These are phyloP conservation scores for Pseudogymnoascus verrucosus DNA, from an alignment of 2,329 filamentous ascomycete species.

Conservation along the genomic window DNA sequence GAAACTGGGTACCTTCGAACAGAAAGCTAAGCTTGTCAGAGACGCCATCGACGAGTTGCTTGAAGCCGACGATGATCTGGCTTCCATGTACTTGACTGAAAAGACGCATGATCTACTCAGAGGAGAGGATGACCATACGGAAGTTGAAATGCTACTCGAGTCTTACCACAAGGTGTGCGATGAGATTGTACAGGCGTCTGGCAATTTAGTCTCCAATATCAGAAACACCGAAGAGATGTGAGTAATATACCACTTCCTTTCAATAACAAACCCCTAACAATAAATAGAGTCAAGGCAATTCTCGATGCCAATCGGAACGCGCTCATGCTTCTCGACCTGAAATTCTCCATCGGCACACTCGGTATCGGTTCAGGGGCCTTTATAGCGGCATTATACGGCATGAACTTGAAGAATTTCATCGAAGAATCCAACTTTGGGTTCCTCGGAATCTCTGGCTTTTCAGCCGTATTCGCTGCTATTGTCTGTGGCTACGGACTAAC, in stretches of 20 bases:
- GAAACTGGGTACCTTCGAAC: slow-evolving; percentile 92
- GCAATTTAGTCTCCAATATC: slow-evolving; percentile 88
- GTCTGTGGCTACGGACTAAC: slow-evolving; percentile 78
- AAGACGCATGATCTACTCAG: slow-evolving; percentile 66
- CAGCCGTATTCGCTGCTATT: slow-evolving; percentile 62
- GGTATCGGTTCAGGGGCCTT: slow-evolving; percentile 94
- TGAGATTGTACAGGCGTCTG: slow-evolving; percentile 92
- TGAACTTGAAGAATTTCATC: slow-evolving; percentile 98
- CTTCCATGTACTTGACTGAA: slow-evolving; percentile 92
- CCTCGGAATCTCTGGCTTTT: slow-evolving; percentile 61
- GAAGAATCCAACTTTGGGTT: slow-evolving; percentile 91
- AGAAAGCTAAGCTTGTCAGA: slow-evolving; percentile 87
- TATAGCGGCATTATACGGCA: slow-evolving; percentile 96
- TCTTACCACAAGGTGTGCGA: slow-evolving; percentile 97
- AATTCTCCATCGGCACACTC: slow-evolving; percentile 90
- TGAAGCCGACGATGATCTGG: slow-evolving; percentile 91
- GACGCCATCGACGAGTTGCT: slow-evolving; percentile 93
- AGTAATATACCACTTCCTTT: slow-evolving; percentile 28
- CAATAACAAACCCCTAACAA: slow-evolving; percentile 13
- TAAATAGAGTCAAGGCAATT: slow-evolving; percentile 77
- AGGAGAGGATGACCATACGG: slow-evolving; percentile 80
- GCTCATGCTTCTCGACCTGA: slow-evolving; percentile 93
- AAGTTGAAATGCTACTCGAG: slow-evolving; percentile 93
- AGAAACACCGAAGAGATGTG: slow-evolving; percentile 98
- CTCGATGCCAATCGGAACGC: slow-evolving; percentile 96